phyloP scores from a whole-genome alignment of 179 eudicot genomes.

The Silene vulgaris region DNA sequence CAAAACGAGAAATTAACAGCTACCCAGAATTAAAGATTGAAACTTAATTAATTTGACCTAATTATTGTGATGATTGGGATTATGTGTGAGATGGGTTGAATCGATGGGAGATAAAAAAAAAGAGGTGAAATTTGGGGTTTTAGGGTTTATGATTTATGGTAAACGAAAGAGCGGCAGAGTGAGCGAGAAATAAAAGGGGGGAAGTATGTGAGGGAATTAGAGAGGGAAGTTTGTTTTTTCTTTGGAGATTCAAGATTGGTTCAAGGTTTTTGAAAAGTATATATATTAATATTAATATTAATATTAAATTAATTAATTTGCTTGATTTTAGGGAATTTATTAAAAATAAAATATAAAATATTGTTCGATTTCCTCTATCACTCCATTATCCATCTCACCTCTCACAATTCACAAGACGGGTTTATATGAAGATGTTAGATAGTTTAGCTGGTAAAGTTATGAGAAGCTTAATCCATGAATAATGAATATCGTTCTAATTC shows the following conservation, averaged over 20 bases:
- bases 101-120: neutral
- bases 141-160: conserved; percentile 26
- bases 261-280: too few species aligned
- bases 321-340: conserved; percentile 11
- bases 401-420: too few species aligned
- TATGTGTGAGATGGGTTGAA: neutral
- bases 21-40: neutral
- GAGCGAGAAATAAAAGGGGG: neutral
- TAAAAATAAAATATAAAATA: too few species aligned
- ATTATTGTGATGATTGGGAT: neutral
- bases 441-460: too few species aligned
- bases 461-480: too few species aligned
- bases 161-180: conserved; percentile 16
- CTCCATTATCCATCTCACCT: too few species aligned
- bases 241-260: neutral
- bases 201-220: conserved; percentile 11
- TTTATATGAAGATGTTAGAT: too few species aligned
- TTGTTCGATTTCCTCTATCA: too few species aligned
- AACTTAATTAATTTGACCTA: neutral
- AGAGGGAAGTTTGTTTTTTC: conserved; percentile 22
- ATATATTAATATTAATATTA: too few species aligned
- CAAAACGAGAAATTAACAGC: neutral
- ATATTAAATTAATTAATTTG: conserved; percentile 8
- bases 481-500: too few species aligned
- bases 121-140: conserved; percentile 8